phyloP scores from a whole-genome alignment of 257 asterid species.

The Paulownia fortunei region DNA sequence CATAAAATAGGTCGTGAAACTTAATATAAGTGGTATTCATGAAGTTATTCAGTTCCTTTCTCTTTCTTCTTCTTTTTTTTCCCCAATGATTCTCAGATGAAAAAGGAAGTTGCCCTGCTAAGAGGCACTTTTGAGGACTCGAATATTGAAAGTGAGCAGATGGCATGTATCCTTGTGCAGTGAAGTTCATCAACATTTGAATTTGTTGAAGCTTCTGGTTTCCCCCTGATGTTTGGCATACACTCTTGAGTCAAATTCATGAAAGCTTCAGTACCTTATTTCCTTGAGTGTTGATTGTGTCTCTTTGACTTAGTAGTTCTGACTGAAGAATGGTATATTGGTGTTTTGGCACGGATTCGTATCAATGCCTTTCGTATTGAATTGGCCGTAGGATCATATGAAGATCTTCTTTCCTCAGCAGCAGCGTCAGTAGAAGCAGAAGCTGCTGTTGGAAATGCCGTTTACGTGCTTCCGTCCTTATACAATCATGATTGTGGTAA shows the following conservation, averaged over 20 bases:
- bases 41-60: not conserved
- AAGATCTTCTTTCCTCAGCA: constrained; percentile 77
- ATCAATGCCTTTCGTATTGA: constrained; percentile 88
- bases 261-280: constrained; percentile 8
- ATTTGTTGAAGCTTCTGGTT: not conserved
- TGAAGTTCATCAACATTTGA: constrained; percentile 26
- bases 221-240: constrained; percentile 16
- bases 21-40: not conserved
- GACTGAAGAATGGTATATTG: constrained; percentile 80
- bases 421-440: constrained; percentile 82
- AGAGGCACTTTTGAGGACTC: constrained; percentile 58
- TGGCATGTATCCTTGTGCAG: constrained; percentile 69
- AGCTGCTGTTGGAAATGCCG: constrained; percentile 86
- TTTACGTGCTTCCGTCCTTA: constrained; percentile 82
- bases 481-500: constrained; percentile 95
- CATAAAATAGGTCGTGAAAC: not conserved
- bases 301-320: constrained; percentile 71
- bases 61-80: not conserved
- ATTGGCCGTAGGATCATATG: constrained; percentile 67
- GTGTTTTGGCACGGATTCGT: constrained; percentile 79
- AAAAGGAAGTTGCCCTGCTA: constrained; percentile 61
- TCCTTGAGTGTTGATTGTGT: constrained; percentile 19
- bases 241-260: not conserved
- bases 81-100: constrained; percentile 53
- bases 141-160: constrained; percentile 47